phyloP scores from a whole-genome alignment of 2,329 filamentous ascomycete genomes.

The Sclerotinia trifoliorum region DNA sequence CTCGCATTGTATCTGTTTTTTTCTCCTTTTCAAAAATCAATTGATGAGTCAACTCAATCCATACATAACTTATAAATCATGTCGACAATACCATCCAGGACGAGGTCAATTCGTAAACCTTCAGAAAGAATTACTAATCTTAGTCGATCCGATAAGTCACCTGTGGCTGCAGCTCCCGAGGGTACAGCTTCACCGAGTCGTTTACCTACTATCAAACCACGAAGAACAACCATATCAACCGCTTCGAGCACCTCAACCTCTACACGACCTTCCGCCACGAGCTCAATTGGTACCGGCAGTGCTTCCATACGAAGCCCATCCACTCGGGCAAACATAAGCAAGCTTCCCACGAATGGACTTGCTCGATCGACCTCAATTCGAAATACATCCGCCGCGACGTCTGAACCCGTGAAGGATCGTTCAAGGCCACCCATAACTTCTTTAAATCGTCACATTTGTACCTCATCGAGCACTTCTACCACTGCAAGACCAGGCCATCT shows the following conservation, averaged over 20 bases:
- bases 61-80: constrained; percentile 23
- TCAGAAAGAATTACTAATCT: constrained; percentile 26
- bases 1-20: background rate
- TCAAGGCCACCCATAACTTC: constrained; percentile 27
- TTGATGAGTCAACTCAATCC: background rate
- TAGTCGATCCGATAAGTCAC: constrained; percentile 15
- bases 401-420: constrained; percentile 24
- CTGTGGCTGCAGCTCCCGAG: background rate
- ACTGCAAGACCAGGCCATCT: constrained; percentile 29
- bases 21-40: no score
- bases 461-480: constrained; percentile 27
- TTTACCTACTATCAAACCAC: constrained; percentile 36
- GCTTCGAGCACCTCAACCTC: constrained; percentile 8
- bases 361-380: constrained; percentile 33
- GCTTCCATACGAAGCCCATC: constrained; percentile 34
- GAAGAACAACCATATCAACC: constrained; percentile 30
- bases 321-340: constrained; percentile 29
- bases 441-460: constrained; percentile 33
- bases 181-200: constrained; percentile 36
- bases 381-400: constrained; percentile 22
- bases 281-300: constrained; percentile 30
- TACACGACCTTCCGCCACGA: constrained; percentile 31
- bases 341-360: constrained; percentile 28
- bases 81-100: constrained; percentile 33
- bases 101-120: constrained; percentile 36